A percentile compares a stretch with the other conserved stretches of the same genome.
These are phyloP conservation scores for Diaporthe sp. DNA, from an alignment of 2,329 filamentous ascomycete genomes.

Conservation along the genomic window DNA sequence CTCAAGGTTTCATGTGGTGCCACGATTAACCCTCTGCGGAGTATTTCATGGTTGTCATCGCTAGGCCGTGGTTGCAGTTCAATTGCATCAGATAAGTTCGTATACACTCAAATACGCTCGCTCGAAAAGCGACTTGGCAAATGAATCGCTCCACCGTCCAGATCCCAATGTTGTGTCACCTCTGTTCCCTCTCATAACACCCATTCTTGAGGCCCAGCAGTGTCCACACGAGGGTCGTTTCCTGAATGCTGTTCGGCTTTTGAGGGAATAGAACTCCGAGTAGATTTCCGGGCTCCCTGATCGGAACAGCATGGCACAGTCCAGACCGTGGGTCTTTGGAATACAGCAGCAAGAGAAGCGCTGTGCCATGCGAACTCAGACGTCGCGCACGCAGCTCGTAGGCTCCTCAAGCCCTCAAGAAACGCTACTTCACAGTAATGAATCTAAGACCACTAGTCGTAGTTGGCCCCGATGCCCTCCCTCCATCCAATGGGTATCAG, in stretches of 20 bases:
- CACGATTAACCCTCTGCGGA: background rate
- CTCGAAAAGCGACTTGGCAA: too few species aligned
- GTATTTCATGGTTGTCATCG: background rate
- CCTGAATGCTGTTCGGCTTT: background rate
- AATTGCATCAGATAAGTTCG: background rate
- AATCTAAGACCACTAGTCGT: slow-evolving; percentile 9
- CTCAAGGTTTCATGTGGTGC: background rate
- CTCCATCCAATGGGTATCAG: slow-evolving; percentile 89
- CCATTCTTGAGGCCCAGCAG: too few species aligned
- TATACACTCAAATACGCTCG: background rate
- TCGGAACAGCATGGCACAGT: background rate
- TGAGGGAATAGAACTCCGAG: background rate
- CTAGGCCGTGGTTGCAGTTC: background rate
- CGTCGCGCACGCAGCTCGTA: background rate
- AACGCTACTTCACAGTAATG: background rate
- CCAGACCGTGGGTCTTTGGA: background rate
- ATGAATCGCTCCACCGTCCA: background rate
- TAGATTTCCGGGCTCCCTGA: background rate
- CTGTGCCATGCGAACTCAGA: background rate
- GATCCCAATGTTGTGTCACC: too few species aligned
- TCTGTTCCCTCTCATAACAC: too few species aligned
- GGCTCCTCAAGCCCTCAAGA: background rate
- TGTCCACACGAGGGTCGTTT: background rate
- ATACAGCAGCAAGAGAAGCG: background rate
- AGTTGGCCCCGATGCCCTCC: slow-evolving; percentile 65